Base-by-base conservation (phyloP, 352 stramenopile species). In the Saprolegnia diclina region DNA sequence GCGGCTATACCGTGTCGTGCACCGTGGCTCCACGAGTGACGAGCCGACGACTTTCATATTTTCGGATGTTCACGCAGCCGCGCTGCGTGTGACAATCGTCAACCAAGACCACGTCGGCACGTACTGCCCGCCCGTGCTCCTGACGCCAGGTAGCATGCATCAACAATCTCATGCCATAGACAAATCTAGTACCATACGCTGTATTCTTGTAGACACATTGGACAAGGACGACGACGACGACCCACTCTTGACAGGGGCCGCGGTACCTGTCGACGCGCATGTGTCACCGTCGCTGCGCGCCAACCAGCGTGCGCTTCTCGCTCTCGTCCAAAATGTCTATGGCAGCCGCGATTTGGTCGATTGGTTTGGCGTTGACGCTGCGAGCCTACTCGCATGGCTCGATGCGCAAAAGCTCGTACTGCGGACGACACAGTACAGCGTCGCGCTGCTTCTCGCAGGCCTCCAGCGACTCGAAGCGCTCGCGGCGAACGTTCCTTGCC, bases 1-100 rank as follows among this genome's bases (percentile, higher is more conserved):
- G 13, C 76, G 82, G 16, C 88, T 91, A 77, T 92, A 85, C 66
- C 76, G 76, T 24, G 67, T 87, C 10, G 77, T 79, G 4, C 80
- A 91, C 65, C 71, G 65, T 0, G 84, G 83, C 6, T 71, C 76
- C 29, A 73, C 21, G 37, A 10, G 29, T 26, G 21, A 18, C 45
- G 61, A 80, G 45, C 77, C 74, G 0, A 82, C 76, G 22, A 59
- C 76, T 0, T 70, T 74, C 10, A 72, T 90, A 11, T 71, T 70
- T 0, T 88, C 78, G 14, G 71, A 80, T 7, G 68, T 82, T 0
- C 90, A 82, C 61, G 84, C 82, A 24, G 84, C 79, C 3, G 85
- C 76, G 11, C 64, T 91, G 29, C 81, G 82, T 0, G 80, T 89
- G n/a, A 76, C 75, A 7, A 64, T 76, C 46, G 88, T 80, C 65